Percentiles rank a stretch among this genome's conserved stretches.
Evolutionary conservation across 2,329 filamentous ascomycete species (phyloP).

Genomic region (Talaromyces sp.): DNA sequence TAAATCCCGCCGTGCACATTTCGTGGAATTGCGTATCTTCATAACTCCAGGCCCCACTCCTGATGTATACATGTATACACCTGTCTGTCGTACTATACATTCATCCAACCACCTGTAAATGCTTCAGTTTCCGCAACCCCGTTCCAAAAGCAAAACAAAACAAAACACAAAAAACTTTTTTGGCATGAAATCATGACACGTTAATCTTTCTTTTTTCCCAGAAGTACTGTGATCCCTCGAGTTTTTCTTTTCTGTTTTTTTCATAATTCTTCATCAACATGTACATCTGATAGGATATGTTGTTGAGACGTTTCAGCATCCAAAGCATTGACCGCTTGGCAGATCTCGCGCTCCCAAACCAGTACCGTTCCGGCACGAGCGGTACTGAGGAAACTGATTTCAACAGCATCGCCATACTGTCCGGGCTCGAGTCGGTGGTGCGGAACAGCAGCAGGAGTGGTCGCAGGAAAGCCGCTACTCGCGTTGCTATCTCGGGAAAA

Average conservation of each 20-base stretch:
- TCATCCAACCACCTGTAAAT: not conserved
- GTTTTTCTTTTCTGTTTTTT: not conserved
- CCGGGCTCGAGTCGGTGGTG: constrained; percentile 28
- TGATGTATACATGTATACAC: not conserved
- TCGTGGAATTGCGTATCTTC: not conserved
- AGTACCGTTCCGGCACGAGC: constrained; percentile 86
- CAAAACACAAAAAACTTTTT: not conserved
- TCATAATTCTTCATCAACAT: not conserved
- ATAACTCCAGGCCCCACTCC: not conserved
- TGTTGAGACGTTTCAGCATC: constrained; percentile 26
- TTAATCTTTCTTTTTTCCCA: not conserved
- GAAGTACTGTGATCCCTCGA: constrained; percentile 4
- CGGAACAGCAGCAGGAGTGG: constrained; percentile 4
- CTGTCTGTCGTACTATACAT: not conserved
- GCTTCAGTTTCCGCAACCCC: not conserved
- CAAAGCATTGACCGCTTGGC: constrained; percentile 68
- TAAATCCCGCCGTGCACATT: not conserved
- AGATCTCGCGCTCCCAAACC: constrained; percentile 67
- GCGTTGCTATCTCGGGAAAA: constrained; percentile 1
- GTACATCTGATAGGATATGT: not conserved
- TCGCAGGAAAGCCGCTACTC: not conserved
- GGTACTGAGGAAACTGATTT: constrained; percentile 88
- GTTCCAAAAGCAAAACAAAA: not conserved
- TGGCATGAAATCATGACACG: not conserved
- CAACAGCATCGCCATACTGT: constrained; percentile 45